A percentile compares a stretch with the other conserved stretches of the same genome.
phyloP scores from a whole-genome alignment of 2,329 filamentous ascomycete species.

The Boeremia lycopersici region DNA sequence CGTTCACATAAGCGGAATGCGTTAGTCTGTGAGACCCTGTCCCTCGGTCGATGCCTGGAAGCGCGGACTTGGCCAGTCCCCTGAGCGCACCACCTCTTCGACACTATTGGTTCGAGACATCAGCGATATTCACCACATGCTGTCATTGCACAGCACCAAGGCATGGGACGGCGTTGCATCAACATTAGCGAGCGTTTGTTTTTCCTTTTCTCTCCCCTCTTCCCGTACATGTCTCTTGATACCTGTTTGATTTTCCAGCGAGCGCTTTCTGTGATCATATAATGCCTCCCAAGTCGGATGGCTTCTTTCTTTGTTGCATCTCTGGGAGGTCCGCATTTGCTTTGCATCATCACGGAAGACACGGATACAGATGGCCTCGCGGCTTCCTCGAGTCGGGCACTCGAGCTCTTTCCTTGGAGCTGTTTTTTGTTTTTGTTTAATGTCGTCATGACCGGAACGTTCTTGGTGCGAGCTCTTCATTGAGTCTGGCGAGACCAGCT shows the following conservation, averaged over 20 bases:
- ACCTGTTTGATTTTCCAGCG: constrained; percentile 53
- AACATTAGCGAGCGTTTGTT: constrained; percentile 50
- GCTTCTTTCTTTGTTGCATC: constrained; percentile 44
- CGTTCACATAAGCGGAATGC: constrained; percentile 73
- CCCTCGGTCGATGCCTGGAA: constrained; percentile 41
- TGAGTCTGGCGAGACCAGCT: constrained; percentile 44
- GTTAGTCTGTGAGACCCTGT: constrained; percentile 30
- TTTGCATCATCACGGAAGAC: constrained; percentile 51
- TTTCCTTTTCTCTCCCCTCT: constrained; percentile 34
- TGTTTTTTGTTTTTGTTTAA: constrained; percentile 47
- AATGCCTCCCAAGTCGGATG: constrained; percentile 42
- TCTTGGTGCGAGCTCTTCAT: constrained; percentile 44
- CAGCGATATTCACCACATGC: constrained; percentile 43
- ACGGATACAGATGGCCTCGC: constrained; percentile 50
- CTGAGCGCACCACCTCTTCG: constrained; percentile 48
- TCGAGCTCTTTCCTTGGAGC: constrained; percentile 38
- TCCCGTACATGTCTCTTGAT: constrained; percentile 40
- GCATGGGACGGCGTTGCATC: constrained; percentile 63
- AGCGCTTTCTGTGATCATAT: constrained; percentile 41
- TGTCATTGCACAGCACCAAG: constrained; percentile 49
- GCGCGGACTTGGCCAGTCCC: constrained; percentile 53
- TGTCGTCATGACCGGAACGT: constrained; percentile 40
- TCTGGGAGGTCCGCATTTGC: constrained; percentile 52
- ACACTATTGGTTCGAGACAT: constrained; percentile 50
- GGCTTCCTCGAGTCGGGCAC: constrained; percentile 49